Percentiles rank a stretch among this genome's conserved stretches.
Evolutionary conservation across 129 eudicot species (phyloP).

Genomic region (Flaveria bidentis): DNA sequence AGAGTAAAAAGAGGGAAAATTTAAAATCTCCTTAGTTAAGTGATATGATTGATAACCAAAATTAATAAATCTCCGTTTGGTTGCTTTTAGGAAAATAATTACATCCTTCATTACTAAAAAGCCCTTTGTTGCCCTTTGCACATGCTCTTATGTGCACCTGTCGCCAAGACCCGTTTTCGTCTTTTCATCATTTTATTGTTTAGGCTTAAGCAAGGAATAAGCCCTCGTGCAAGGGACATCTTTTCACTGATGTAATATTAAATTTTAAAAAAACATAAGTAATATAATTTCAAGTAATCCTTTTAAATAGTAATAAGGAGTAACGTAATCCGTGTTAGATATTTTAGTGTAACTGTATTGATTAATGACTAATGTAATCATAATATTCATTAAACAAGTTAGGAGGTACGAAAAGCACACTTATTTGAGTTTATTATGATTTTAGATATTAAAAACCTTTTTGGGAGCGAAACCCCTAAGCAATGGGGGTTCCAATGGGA

Average conservation of each 20-base stretch:
- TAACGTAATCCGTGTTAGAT: too few species aligned
- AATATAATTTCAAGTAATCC: too few species aligned
- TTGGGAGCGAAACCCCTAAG: too few species aligned
- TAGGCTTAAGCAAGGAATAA: slow-evolving; percentile 36
- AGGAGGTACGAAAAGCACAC: too few species aligned
- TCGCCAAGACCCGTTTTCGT: slow-evolving; percentile 21
- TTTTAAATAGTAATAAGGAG: too few species aligned
- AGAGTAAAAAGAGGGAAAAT: background rate
- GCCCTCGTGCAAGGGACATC: slow-evolving; percentile 35
- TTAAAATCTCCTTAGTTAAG: slow-evolving; percentile 24
- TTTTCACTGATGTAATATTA: slow-evolving; percentile 1
- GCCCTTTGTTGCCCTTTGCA: slow-evolving; percentile 15
- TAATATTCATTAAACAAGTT: too few species aligned
- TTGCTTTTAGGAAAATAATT: slow-evolving; percentile 30
- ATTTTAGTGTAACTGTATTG: too few species aligned
- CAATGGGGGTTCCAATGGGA: too few species aligned
- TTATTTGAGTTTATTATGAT: too few species aligned
- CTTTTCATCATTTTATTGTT: slow-evolving; percentile 21
- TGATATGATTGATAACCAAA: slow-evolving; percentile 31
- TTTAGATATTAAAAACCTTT: too few species aligned
- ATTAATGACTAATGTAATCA: too few species aligned
- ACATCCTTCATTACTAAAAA: slow-evolving; percentile 26
- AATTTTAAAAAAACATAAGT: background rate
- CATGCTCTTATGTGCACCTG: slow-evolving; percentile 37
- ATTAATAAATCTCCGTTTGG: background rate